Evolutionary conservation across 345 rosid genomes (phyloP).

Genomic region (Acer campestre): DNA sequence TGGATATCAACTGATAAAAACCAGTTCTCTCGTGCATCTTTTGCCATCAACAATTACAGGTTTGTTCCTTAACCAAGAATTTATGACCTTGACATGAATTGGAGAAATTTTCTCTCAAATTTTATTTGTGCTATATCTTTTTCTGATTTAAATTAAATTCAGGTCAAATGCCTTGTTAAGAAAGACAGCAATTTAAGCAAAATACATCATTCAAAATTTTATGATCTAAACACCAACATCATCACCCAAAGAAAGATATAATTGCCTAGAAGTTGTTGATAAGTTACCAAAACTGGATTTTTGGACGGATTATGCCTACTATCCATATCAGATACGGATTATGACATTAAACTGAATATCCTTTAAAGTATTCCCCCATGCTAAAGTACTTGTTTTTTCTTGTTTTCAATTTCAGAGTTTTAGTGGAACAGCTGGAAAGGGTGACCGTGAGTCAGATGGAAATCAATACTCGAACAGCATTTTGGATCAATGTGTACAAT

Average conservation of each 20-base stretch:
- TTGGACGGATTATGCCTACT: not conserved
- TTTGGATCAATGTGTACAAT: constrained; percentile 92
- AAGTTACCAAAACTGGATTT: not conserved
- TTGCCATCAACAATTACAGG: constrained; percentile 80
- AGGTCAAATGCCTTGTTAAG: not conserved
- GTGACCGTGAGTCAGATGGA: constrained; percentile 66
- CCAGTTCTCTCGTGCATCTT: constrained; percentile 68
- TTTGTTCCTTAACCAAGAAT: constrained; percentile 23
- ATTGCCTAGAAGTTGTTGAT: not conserved
- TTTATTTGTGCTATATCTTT: not conserved
- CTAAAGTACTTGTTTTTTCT: not conserved
- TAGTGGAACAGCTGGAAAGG: constrained; percentile 86
- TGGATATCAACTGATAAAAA: constrained; percentile 68
- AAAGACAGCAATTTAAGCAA: not conserved
- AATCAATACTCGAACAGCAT: constrained; percentile 58
- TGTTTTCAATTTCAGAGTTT: constrained; percentile 54
- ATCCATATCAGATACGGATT: not conserved
- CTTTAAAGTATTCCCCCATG: not conserved
- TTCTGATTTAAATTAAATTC: not conserved
- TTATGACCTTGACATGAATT: not conserved
- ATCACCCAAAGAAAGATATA: not conserved
- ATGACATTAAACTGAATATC: not conserved
- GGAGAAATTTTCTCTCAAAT: not conserved
- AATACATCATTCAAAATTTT: not conserved
- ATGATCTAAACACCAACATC: not conserved